Conservation (phyloP, 2,329 filamentous ascomycete species). For the Claviceps humidiphila region DNA sequence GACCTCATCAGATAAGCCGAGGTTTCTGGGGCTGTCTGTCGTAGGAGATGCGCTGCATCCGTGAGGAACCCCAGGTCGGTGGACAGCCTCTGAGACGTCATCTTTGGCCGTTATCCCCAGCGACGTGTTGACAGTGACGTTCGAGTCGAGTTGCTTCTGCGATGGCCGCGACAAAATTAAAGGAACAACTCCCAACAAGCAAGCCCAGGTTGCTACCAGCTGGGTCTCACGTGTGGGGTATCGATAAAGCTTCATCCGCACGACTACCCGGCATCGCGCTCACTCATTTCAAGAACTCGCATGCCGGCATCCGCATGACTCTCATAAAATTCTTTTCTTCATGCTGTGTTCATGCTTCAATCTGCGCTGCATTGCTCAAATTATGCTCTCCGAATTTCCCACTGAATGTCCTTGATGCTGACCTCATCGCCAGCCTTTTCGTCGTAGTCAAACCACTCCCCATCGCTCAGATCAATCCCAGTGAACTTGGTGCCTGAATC, state of each 20-base stretch:
- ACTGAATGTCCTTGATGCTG: conserved; percentile 78
- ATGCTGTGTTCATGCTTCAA: neutral
- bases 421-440: conserved; percentile 88
- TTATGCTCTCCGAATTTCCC: conserved; percentile 67
- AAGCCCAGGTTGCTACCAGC: too few relatives aligned
- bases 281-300: neutral
- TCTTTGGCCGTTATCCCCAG: neutral
- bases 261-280: neutral
- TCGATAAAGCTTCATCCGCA: neutral
- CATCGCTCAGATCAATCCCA: conserved; percentile 69
- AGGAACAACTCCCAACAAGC: too few relatives aligned
- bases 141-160: neutral
- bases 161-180: too few relatives aligned
- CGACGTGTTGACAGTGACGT: neutral
- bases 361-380: too few relatives aligned
- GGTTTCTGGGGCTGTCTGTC: conserved; percentile 36
- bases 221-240: neutral
- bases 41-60: conserved; percentile 46
- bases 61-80: conserved; percentile 32
- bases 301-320: neutral
- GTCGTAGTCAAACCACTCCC: conserved; percentile 97
- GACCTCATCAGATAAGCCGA: conserved; percentile 47
- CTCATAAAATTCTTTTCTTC: neutral
- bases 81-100: conserved; percentile 11
- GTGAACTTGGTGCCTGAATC: conserved; percentile 76